Conservation (phyloP, 75 land plant species). For the Pinus taeda region DNA sequence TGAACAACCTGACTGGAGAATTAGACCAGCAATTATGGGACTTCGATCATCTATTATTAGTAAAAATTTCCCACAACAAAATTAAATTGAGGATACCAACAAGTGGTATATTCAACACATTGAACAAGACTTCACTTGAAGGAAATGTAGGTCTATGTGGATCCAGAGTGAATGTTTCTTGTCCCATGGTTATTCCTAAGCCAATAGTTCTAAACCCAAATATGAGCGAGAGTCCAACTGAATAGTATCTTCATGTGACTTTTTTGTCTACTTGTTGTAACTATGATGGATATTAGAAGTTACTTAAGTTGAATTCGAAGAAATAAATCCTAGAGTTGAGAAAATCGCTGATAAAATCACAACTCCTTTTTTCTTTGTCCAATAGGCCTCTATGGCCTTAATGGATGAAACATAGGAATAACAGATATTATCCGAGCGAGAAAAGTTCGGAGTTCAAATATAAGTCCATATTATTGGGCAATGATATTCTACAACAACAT, state of each 20-base stretch:
- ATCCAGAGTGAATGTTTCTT: constrained; percentile 53
- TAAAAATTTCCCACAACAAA: constrained; percentile 77
- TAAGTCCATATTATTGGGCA: neutral
- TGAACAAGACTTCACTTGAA: constrained; percentile 55
- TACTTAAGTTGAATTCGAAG: too few relatives aligned
- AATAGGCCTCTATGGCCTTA: too few relatives aligned
- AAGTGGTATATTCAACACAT: constrained; percentile 60
- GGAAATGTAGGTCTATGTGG: constrained; percentile 84
- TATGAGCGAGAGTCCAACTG: constrained; percentile 17
- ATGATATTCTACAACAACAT: neutral
- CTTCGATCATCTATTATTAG: constrained; percentile 51
- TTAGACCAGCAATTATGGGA: constrained; percentile 62
- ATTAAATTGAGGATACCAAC: constrained; percentile 76
- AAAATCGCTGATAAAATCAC: too few relatives aligned
- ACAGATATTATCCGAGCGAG: too few relatives aligned
- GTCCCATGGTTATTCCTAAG: constrained; percentile 70
- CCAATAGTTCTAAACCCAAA: constrained; percentile 95
- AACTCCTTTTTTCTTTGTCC: too few relatives aligned
- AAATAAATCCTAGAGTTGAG: too few relatives aligned
- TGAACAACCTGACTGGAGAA: constrained; percentile 64
- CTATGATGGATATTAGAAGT: too few relatives aligned
- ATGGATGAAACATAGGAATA: too few relatives aligned
- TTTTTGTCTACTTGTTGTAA: too few relatives aligned
- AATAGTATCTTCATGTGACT: too few relatives aligned
- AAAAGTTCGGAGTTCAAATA: neutral